Base-by-base conservation (phyloP, 106 monocot genomes). In the Dactylorhiza incarnata region DNA sequence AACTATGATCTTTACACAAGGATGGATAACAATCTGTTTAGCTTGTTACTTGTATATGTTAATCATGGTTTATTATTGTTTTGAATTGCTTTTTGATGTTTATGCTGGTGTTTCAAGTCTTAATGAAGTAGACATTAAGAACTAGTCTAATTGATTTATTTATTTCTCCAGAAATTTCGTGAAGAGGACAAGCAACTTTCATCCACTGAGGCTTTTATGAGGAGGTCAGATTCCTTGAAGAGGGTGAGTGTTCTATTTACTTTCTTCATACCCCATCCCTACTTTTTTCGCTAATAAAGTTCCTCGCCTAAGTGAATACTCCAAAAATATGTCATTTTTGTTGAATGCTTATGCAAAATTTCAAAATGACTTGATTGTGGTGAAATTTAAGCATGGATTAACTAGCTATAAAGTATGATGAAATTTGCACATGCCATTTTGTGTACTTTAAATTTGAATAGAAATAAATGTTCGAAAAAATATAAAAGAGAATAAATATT, bases 131-230 rank as follows among this genome's bases (percentile, higher is more conserved):
- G 17, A 44, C 7, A 3, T 69, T 69, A 13, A 2, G 44, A 69
- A 13, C 37, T 37, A 45, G 16, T 12, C 45, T 69, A 7, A 69
- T 13, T 66, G 66, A 66, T 66, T 61, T 66, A 20, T 19, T 69
- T 54, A 61, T 67, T 55, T 45, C 61, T 67, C 16, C 84, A 97
- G 97, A 97, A 94, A 97, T 97, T 97, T 74, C 85, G 82, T 47
- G 83, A 91, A 80, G 97, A 97, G 80, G 87, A 97, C 78, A 84
- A 89, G 77, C 81, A 94, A 46, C 74, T 86, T 6, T 91, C 97
- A 50, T 55, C 82, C 68, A 83, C 94, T 73, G 87, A 93, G 72
- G 94, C 97, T 73, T 91, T 80, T 65, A 76, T 91, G 89, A 87
- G 91, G 56, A 94, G 97, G 80, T 89, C 85, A 58, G 94, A 97